Evolutionary conservation across 2,329 filamentous ascomycete species (phyloP), one percentile per base, ranked within the genome.

Genomic region (Metarhizium rileyi): DNA sequence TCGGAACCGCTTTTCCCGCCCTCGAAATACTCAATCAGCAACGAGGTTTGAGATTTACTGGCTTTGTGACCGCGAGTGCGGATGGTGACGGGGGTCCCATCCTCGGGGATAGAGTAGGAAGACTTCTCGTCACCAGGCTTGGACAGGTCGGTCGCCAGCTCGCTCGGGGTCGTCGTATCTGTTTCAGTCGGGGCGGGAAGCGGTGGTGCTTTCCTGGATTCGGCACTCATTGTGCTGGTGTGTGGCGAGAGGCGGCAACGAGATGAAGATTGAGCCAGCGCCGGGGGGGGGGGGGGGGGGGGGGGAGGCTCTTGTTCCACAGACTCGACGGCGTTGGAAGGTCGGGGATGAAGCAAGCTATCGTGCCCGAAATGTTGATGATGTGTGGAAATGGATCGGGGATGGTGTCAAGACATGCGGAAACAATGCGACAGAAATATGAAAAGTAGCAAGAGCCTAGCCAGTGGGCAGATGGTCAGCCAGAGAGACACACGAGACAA

Each of bases 1-100:
- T 78, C 71, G 40, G 69, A 64, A 55, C 74, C 72, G 50, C 75
- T 68, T 49, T 87, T 90, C 55, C 84, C 81, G 57, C 83, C 87
- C 70, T 95, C 90, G 62, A 94, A 96, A 68, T 95, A 95, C 70
- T 96, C 90, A 61, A 96, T 96, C 60, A 96, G 75, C 57, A 96
- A 76, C 50, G 88, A 94, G 35, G 90, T 95, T 71, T 95, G 90
- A 43, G 88, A 95, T 59, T 80, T 70, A 62, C 72, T 77, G 54
- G 73, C 61, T 56, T 70, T 72, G 63, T 80, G 76, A 59, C 79
- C 76, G 52, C 78, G 80, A 42, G 91, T 95, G 63, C 85, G 83
- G 66, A 98, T 94, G 53, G 89, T 97, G 61, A 98, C 84, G 40
- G 90, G 90, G 48, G 87, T 91, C 64, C 87, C 88, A 80, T 93